Conservation (phyloP, 345 rosid species). For the Moricandia moricandioides region DNA sequence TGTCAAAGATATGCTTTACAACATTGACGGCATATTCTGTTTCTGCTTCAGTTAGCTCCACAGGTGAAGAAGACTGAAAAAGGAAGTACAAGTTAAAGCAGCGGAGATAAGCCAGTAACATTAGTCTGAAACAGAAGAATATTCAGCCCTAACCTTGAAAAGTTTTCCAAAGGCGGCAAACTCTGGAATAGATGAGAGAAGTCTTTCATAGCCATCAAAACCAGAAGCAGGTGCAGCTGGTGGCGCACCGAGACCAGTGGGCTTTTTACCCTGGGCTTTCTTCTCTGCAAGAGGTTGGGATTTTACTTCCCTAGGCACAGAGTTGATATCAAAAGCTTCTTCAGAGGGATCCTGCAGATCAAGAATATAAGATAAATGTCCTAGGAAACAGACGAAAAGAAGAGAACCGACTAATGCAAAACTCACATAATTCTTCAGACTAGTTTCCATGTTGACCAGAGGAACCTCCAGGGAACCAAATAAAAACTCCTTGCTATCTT, state of each 20-base stretch:
- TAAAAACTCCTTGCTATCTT: constrained; percentile 64
- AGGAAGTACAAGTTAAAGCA: constrained; percentile 20
- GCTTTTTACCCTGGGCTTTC: constrained; percentile 90
- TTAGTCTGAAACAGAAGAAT: constrained; percentile 10
- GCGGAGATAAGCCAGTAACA: constrained; percentile 1
- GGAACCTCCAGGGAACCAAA: constrained; percentile 88
- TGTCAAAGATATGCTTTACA: constrained; percentile 85
- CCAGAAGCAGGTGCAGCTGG: constrained; percentile 62
- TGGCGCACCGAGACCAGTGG: constrained; percentile 80
- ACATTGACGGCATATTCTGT: constrained; percentile 95
- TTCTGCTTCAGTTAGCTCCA: constrained; percentile 96
- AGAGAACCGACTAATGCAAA: constrained; percentile 19
- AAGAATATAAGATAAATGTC: constrained; percentile 28
- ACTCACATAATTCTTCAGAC: constrained; percentile 89
- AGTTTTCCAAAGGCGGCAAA: constrained; percentile 79
- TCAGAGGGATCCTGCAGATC: constrained; percentile 74
- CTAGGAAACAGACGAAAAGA: constrained; percentile 4
- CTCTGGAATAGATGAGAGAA: constrained; percentile 79
- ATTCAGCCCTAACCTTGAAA: constrained; percentile 64
- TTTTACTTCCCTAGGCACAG: constrained; percentile 86
- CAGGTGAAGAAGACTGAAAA: constrained; percentile 76
- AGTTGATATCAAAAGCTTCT: constrained; percentile 72
- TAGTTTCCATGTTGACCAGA: constrained; percentile 78
- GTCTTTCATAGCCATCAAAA: constrained; percentile 74
- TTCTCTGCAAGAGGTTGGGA: constrained; percentile 86